Conservation (phyloP, 164 flowering plant species). For the Nelumbo lutea region DNA sequence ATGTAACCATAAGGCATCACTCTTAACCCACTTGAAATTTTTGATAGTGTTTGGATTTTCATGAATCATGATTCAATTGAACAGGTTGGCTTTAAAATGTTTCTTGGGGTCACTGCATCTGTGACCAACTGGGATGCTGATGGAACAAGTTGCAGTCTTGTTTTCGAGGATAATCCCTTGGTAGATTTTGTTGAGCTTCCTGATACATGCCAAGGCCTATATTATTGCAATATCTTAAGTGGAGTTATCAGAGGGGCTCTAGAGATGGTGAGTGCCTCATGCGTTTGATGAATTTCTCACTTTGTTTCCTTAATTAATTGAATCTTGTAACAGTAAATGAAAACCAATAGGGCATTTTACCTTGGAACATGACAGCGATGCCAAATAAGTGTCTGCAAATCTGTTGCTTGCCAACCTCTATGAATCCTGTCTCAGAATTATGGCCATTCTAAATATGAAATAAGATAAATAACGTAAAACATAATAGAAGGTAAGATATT, state of each 20-base stretch:
- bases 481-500: too few species aligned
- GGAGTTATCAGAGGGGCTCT: slow-evolving; percentile 95
- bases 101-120: slow-evolving; percentile 87
- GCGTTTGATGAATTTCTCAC: background rate
- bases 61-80: background rate
- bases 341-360: too few species aligned
- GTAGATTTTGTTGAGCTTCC: slow-evolving; percentile 99
- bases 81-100: slow-evolving; percentile 99
- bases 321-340: too few species aligned
- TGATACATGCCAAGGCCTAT: slow-evolving; percentile 94
- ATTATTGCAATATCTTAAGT: slow-evolving; percentile 90
- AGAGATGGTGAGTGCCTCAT: slow-evolving; percentile 69
- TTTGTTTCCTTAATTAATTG: background rate
- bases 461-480: too few species aligned
- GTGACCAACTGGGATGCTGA: slow-evolving; percentile 94
- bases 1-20: too few species aligned
- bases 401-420: too few species aligned
- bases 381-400: too few species aligned
- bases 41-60: too few species aligned
- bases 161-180: slow-evolving; percentile 92
- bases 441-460: too few species aligned
- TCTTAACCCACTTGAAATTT: too few species aligned
- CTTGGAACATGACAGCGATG: too few species aligned
- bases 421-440: too few species aligned
- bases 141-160: slow-evolving; percentile 82